Evolutionary conservation across 2,329 filamentous ascomycete genomes (phyloP).

Genomic region (Hypomyces rosellus): DNA sequence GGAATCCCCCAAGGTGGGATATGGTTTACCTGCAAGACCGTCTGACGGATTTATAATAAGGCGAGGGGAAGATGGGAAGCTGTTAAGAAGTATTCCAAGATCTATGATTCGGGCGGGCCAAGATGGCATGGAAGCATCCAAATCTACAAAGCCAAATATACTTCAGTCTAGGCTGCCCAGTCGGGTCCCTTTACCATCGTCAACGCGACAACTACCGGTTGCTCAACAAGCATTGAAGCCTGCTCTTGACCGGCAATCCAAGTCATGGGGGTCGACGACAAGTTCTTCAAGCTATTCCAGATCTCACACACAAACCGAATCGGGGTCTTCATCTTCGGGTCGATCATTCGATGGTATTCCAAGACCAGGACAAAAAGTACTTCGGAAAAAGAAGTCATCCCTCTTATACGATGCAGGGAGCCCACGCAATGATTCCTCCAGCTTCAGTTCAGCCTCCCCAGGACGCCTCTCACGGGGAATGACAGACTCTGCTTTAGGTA

Average conservation of each 20-base stretch:
- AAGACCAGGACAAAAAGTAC: slow-evolving; percentile 34
- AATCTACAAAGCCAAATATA: slow-evolving; percentile 13
- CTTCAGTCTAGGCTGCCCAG: slow-evolving; percentile 15
- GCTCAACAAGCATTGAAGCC: slow-evolving; percentile 18
- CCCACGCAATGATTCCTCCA: slow-evolving; percentile 29
- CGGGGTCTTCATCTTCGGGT: slow-evolving; percentile 28
- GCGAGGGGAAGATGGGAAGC: slow-evolving; percentile 18
- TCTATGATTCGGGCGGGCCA: slow-evolving; percentile 17
- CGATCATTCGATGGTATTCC: slow-evolving; percentile 27
- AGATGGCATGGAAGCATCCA: slow-evolving; percentile 16
- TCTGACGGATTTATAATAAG: slow-evolving; percentile 29
- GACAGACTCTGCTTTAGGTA: slow-evolving; percentile 26
- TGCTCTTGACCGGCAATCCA: slow-evolving; percentile 34
- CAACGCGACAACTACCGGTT: slow-evolving; percentile 19
- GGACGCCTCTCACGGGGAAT: slow-evolving; percentile 32
- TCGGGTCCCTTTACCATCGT: slow-evolving; percentile 18
- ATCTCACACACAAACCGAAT: slow-evolving; percentile 25
- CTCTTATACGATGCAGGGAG: slow-evolving; percentile 33
- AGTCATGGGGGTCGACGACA: slow-evolving; percentile 35
- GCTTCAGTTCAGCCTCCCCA: slow-evolving; percentile 38
- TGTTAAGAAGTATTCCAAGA: slow-evolving; percentile 18
- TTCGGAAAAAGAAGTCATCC: slow-evolving; percentile 46
- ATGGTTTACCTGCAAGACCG: slow-evolving; percentile 35
- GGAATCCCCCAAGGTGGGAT: slow-evolving; percentile 36
- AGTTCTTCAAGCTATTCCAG: slow-evolving; percentile 26